Conservation (phyloP, 2,329 filamentous ascomycete species). For the Anisogramma anomala region DNA sequence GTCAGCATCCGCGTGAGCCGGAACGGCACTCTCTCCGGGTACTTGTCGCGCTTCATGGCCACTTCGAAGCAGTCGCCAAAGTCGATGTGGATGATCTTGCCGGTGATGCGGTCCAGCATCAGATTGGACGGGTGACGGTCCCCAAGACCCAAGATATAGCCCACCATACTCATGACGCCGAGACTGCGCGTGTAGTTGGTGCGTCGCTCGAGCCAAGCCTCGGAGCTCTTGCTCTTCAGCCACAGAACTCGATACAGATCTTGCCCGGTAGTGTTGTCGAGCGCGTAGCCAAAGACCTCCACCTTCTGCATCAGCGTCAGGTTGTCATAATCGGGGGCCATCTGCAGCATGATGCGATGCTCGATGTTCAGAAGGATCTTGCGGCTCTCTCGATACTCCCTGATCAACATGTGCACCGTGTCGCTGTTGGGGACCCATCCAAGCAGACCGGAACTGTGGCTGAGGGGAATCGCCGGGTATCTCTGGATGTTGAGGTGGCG, state of each 20-base stretch:
- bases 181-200: slow-evolving; percentile 98
- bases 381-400: slow-evolving; percentile 91
- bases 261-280: slow-evolving; percentile 98
- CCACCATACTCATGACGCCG: slow-evolving; percentile 99
- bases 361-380: slow-evolving; percentile 99
- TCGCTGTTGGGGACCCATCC: slow-evolving; percentile 98
- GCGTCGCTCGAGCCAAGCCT: slow-evolving; percentile 91
- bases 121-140: slow-evolving; percentile 96
- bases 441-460: slow-evolving; percentile 87
- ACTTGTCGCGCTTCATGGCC: slow-evolving; percentile 98
- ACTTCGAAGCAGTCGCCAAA: slow-evolving; percentile 99
- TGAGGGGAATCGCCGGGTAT: slow-evolving; percentile 93
- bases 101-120: slow-evolving; percentile 91
- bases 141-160: slow-evolving; percentile 92
- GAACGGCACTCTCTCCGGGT: slow-evolving; percentile 95
- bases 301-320: slow-evolving; percentile 99
- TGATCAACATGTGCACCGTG: slow-evolving; percentile 89
- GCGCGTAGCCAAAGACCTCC: slow-evolving; percentile 95
- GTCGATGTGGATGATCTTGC: slow-evolving; percentile 97
- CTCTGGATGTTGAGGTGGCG: slow-evolving; percentile 91
- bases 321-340: slow-evolving; percentile 98
- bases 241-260: slow-evolving; percentile 96
- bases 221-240: slow-evolving; percentile 97
- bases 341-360: slow-evolving; percentile 98
- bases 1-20: slow-evolving; percentile 96